These are phyloP conservation scores for Linderniella brevidens DNA, from an alignment of 257 asterid species.

Conservation along the genomic window DNA sequence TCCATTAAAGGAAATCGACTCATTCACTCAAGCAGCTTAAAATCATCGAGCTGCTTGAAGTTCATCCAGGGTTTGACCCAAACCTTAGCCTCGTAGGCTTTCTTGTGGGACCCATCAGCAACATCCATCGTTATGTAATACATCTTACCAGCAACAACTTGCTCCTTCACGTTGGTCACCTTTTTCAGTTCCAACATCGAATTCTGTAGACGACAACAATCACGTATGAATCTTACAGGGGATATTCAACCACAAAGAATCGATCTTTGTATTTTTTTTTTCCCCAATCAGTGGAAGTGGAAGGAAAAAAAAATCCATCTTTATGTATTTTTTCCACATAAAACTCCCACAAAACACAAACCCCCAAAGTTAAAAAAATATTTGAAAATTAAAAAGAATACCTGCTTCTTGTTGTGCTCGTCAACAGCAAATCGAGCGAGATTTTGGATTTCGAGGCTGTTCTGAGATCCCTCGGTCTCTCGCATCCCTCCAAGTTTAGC, in stretches of 20 bases:
- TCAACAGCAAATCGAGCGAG: conserved; percentile 74
- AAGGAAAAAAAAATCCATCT: too few species aligned
- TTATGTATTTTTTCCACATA: too few species aligned
- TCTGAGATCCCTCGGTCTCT: conserved; percentile 33
- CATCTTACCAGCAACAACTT: conserved; percentile 64
- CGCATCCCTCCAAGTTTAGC: too few species aligned
- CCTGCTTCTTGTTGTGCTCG: conserved; percentile 58
- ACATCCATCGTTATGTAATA: conserved; percentile 66
- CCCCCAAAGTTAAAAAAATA: too few species aligned
- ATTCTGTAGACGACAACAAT: conserved; percentile 24
- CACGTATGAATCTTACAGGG: too few species aligned
- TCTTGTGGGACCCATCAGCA: conserved; percentile 42
- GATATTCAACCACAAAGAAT: too few species aligned
- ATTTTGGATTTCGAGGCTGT: conserved; percentile 43
- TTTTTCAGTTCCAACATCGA: conserved; percentile 46
- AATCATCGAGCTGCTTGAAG: conserved; percentile 74
- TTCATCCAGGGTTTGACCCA: conserved; percentile 86
- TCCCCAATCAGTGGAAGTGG: too few species aligned
- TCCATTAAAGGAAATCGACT: too few species aligned
- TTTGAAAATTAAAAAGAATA: neutral
- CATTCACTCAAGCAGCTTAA: conserved; percentile 36
- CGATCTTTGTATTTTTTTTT: too few species aligned
- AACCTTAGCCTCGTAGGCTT: conserved; percentile 72
- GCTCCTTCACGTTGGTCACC: conserved; percentile 66
- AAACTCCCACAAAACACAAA: too few species aligned